A percentile compares a stretch with the other conserved stretches of the same genome.
Evolutionary conservation across 257 asterid genomes (phyloP).

Genomic region (Solanum peruvianum): DNA sequence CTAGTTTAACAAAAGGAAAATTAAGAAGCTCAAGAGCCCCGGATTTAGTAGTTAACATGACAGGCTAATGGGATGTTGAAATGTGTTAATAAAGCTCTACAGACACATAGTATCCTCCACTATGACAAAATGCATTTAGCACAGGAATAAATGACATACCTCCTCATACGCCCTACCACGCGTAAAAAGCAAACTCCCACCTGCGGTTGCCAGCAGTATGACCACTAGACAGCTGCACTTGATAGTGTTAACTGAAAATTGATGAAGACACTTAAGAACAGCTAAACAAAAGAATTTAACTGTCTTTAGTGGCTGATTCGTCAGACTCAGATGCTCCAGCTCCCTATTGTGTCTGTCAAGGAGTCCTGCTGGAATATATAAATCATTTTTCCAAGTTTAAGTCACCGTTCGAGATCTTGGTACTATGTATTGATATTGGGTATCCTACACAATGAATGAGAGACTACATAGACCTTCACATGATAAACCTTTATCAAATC

Average conservation of each 20-base stretch:
- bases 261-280: conserved; percentile 26
- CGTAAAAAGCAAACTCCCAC: conserved; percentile 29
- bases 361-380: conserved; percentile 25
- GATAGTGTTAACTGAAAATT: conserved; percentile 25
- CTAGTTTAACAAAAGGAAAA: background rate
- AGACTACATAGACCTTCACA: background rate
- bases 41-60: background rate
- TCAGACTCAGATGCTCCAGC: conserved; percentile 39
- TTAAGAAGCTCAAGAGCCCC: background rate
- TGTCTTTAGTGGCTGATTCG: conserved; percentile 57
- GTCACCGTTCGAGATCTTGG: background rate
- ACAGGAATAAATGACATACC: conserved; percentile 21
- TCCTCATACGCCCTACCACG: conserved; percentile 44
- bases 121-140: background rate
- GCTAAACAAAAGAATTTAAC: conserved; percentile 43
- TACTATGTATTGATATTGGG: background rate
- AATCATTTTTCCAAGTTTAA: background rate
- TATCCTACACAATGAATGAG: background rate
- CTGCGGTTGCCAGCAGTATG: conserved; percentile 16
- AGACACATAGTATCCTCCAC: background rate
- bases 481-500: background rate
- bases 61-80: background rate
- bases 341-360: conserved; percentile 46
- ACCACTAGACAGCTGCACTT: conserved; percentile 43
- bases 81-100: background rate